phyloP scores from a whole-genome alignment of 768 basidiomycete species.

The Lactarius sp. region DNA sequence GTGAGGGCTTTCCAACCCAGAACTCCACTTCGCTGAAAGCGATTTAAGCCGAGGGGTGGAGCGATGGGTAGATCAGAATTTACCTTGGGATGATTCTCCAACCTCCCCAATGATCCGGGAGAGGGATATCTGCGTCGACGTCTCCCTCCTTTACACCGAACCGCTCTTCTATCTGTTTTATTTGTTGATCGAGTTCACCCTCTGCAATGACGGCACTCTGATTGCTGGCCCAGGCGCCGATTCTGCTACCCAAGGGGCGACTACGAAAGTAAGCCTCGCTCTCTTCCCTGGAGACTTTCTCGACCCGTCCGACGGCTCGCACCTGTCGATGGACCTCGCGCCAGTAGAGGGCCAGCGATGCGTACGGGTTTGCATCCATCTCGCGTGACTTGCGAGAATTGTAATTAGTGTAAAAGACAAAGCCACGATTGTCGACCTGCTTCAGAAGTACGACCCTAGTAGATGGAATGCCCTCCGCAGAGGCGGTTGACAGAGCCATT shows the following conservation, averaged over 20 bases:
- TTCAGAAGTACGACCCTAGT: conserved; percentile 89
- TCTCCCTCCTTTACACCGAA: conserved; percentile 46
- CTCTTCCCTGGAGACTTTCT: conserved; percentile 67
- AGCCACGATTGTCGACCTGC: conserved; percentile 81
- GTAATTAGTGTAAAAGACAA: conserved; percentile 98
- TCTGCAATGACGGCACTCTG: conserved; percentile 81
- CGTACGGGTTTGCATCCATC: conserved; percentile 69
- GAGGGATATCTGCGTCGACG: conserved; percentile 51
- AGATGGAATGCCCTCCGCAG: conserved; percentile 71
- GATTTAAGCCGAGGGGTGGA: conserved; percentile 2
- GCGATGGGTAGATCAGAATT: conserved; percentile 30
- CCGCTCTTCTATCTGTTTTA: conserved; percentile 52
- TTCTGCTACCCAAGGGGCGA: conserved; percentile 74
- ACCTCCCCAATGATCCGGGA: conserved; percentile 94
- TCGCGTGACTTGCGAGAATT: conserved; percentile 87
- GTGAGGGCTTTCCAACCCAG: conserved; percentile 94
- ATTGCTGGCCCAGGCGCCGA: conserved; percentile 92
- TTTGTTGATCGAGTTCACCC: conserved; percentile 55
- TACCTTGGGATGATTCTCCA: conserved; percentile 92
- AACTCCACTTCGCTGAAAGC: conserved; percentile 84
- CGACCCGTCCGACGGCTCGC: conserved; percentile 79
- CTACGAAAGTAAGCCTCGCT: conserved; percentile 78
- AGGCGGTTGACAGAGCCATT: conserved; percentile 75
- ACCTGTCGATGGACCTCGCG: conserved; percentile 74
- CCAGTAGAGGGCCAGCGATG: conserved; percentile 90